Evolutionary conservation across 2,329 filamentous ascomycete genomes (phyloP).

Genomic region (Taxawa tesnikishii): DNA sequence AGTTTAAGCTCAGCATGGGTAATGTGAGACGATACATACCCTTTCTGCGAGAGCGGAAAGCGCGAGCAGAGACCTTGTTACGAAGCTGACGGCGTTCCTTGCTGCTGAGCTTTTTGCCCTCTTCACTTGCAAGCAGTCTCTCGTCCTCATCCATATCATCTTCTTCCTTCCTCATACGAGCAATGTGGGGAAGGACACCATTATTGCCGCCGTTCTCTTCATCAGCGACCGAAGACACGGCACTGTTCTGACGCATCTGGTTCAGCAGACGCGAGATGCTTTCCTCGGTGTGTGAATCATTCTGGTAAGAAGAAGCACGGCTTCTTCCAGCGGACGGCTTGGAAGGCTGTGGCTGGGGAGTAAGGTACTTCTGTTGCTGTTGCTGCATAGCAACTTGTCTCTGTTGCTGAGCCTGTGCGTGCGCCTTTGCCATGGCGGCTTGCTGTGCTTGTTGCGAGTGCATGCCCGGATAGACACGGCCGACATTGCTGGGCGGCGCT

Average conservation of each 20-base stretch:
- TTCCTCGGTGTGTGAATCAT: slow-evolving; percentile 53
- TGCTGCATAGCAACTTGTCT: slow-evolving; percentile 19
- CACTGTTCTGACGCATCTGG: slow-evolving; percentile 72
- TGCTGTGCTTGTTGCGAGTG: slow-evolving; percentile 74
- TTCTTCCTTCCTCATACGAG: slow-evolving; percentile 78
- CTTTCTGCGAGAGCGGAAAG: slow-evolving; percentile 96
- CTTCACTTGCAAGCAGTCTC: slow-evolving; percentile 83
- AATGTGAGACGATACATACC: slow-evolving; percentile 45
- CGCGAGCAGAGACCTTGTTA: slow-evolving; percentile 96
- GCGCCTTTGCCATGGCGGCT: slow-evolving; percentile 45
- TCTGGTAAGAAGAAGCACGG: slow-evolving; percentile 25
- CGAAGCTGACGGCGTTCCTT: slow-evolving; percentile 94
- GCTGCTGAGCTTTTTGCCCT: slow-evolving; percentile 97
- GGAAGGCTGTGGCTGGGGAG: slow-evolving; percentile 25
- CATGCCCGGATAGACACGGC: slow-evolving; percentile 79
- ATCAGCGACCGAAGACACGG: slow-evolving; percentile 32
- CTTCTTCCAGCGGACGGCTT: slow-evolving; percentile 8
- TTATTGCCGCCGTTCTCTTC: slow-evolving; percentile 32
- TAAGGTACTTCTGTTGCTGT: slow-evolving; percentile 20
- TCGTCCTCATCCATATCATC: slow-evolving; percentile 99
- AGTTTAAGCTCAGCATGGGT: slow-evolving; percentile 24
- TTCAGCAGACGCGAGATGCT: slow-evolving; percentile 88
- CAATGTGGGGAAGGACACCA: slow-evolving; percentile 53
- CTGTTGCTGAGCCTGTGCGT: slow-evolving; percentile 37
- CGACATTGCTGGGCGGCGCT: slow-evolving; percentile 44